A percentile compares a stretch with the other conserved stretches of the same genome.
Evolutionary conservation across 495 filamentous ascomycete genomes (phyloP).

Genomic region (Penicillium alfredii): DNA sequence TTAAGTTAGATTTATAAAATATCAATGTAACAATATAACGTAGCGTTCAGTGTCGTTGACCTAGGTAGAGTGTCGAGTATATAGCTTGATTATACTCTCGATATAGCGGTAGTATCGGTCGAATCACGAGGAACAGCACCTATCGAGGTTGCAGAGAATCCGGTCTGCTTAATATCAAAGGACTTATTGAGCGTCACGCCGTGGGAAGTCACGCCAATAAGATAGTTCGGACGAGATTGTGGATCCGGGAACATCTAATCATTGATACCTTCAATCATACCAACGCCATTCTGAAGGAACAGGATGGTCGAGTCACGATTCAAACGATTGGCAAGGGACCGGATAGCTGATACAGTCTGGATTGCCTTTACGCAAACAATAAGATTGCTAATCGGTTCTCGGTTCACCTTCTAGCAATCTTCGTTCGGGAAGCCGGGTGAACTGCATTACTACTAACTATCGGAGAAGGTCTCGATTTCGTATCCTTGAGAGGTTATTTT

Average conservation of each 20-base stretch:
- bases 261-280: conserved; percentile 60
- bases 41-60: conserved; percentile 22
- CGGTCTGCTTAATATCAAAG: conserved; percentile 55
- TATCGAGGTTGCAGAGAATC: conserved; percentile 48
- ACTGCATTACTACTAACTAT: conserved; percentile 2
- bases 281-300: conserved; percentile 69
- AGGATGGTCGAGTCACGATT: conserved; percentile 57
- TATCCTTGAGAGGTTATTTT: neutral
- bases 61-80: conserved; percentile 24
- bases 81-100: conserved; percentile 14
- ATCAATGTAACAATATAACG: conserved; percentile 21
- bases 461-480: conserved; percentile 4
- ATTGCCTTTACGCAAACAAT: conserved; percentile 57
- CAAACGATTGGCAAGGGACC: conserved; percentile 50
- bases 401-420: too few species aligned
- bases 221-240: conserved; percentile 54
- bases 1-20: conserved; percentile 54
- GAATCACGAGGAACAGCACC: conserved; percentile 30
- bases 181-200: conserved; percentile 44
- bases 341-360: conserved; percentile 47
- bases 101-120: too few species aligned
- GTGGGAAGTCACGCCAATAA: conserved; percentile 61
- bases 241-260: conserved; percentile 53
- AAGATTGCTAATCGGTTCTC: conserved; percentile 54
- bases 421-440: too few species aligned